Evolutionary conservation across 2,329 filamentous ascomycete species (phyloP).

Genomic region (Cladosporium sp.): DNA sequence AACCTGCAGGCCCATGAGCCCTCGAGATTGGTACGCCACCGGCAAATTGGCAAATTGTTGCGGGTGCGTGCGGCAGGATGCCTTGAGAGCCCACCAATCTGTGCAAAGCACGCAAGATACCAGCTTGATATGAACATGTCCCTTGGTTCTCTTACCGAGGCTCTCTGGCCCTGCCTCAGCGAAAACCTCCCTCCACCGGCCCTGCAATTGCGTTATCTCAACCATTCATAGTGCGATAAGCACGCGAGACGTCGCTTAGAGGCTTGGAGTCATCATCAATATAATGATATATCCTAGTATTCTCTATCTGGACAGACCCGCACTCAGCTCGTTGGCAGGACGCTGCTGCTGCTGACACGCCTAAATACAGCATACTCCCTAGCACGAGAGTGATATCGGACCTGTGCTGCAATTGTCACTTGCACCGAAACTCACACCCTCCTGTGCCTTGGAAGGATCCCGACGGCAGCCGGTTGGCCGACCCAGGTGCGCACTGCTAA

Average conservation of each 20-base stretch:
- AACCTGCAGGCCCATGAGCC: too few relatives aligned
- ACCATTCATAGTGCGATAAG: neutral
- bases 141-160: too few relatives aligned
- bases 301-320: too few relatives aligned
- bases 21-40: neutral
- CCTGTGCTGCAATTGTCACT: neutral
- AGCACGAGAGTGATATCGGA: too few relatives aligned
- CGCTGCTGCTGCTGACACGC: too few relatives aligned
- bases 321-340: too few relatives aligned
- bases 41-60: neutral
- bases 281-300: too few relatives aligned
- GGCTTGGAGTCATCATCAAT: too few relatives aligned
- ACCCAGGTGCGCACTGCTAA: neutral
- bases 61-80: neutral
- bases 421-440: neutral
- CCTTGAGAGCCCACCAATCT: neutral
- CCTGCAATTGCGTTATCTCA: neutral
- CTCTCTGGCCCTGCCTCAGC: too few relatives aligned
- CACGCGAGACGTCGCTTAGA: neutral
- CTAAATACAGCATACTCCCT: too few relatives aligned
- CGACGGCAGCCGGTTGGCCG: constrained; percentile 9
- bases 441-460: neutral
- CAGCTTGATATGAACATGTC: too few relatives aligned
- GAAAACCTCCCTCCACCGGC: too few relatives aligned
- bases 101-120: neutral